Base-by-base conservation (phyloP, 2,329 filamentous ascomycete genomes). In the Kalaharituber pfeilii region DNA sequence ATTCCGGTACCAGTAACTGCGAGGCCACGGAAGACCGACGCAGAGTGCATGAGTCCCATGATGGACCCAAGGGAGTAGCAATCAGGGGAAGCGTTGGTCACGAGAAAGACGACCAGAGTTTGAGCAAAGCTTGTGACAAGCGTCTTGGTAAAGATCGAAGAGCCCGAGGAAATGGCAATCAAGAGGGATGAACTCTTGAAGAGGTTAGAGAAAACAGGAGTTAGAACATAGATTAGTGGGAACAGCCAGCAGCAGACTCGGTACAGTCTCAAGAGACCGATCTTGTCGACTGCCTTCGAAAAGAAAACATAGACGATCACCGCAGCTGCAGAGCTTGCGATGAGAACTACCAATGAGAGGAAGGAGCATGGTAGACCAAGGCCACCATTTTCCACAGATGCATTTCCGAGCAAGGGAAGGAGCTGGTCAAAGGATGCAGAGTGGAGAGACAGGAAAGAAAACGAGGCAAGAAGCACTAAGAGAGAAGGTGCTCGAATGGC, bases 21-120 rank as follows among this genome's bases (percentile, higher is more conserved):
- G 25, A 73, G 67, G 11, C 70, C 70, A 53, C 69, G 70, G 64
- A 73, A 72, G 5, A 73, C 64, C 53, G 66, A 69, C 20, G 70
- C 69, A 3, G 71, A 65, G 54, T 72, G 71, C 63, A 73, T 68
- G 61, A 73, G 66, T n/a, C 71, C 71, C 47, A 73, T 68, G 5
- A 72, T 67, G 18, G 70, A 71, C 36, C 71, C 71, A 5, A 71
- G 68, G 1, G 69, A 71, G 51, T 68, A 69, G 4, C 70, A 70
- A 54, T 73, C 71, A 0, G 71, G 71, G 4, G 70, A 69, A 1
- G 70, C 70, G 59, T 71, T 72, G 53, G 73, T 67, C 2, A 72
- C 67, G n/a, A 73, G 69, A 7, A 73, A 65, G 0, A 68, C 63
- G 7, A 73, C 69, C 9, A 72, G 64, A 9, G 71, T 69, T 9